phyloP scores from a whole-genome alignment of 495 filamentous ascomycete species.

The Hypoxylon lienhwacheense region DNA sequence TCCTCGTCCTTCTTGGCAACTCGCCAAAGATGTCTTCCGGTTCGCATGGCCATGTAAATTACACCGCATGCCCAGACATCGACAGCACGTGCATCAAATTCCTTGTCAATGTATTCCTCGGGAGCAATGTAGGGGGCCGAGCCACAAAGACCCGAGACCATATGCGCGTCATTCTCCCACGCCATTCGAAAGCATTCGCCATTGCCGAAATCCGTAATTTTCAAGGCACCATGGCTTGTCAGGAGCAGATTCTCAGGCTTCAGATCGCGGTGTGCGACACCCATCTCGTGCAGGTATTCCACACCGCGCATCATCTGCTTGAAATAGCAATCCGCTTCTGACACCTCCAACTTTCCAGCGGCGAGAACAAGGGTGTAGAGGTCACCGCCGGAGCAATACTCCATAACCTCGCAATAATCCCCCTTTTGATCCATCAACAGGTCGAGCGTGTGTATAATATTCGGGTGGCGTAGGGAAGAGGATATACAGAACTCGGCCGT shows the following conservation, averaged over 20 bases:
- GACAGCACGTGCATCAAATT: slow-evolving; percentile 95
- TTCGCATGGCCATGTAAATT: slow-evolving; percentile 99
- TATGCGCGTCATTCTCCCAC: slow-evolving; percentile 97
- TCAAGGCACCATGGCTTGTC: slow-evolving; percentile 90
- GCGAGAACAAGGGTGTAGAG: slow-evolving; percentile 93
- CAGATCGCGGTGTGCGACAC: slow-evolving; percentile 93
- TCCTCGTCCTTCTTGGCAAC: slow-evolving; percentile 93
- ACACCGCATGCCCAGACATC: slow-evolving; percentile 98
- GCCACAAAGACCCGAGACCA: slow-evolving; percentile 95
- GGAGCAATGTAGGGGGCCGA: slow-evolving; percentile 97
- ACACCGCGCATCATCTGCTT: slow-evolving; percentile 99
- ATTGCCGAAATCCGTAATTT: slow-evolving; percentile 99
- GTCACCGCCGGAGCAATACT: slow-evolving; percentile 96
- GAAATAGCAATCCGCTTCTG: slow-evolving; percentile 97
- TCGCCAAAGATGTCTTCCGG: slow-evolving; percentile 94
- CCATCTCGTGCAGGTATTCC: slow-evolving; percentile 99
- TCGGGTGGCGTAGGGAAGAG: slow-evolving; percentile 92
- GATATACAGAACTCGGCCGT: slow-evolving; percentile 99
- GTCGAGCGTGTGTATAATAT: slow-evolving; percentile 97
- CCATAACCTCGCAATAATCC: slow-evolving; percentile 99
- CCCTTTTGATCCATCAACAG: slow-evolving; percentile 94
- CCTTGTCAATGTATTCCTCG: slow-evolving; percentile 90
- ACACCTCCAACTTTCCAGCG: slow-evolving; percentile 88
- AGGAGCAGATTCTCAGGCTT: slow-evolving; percentile 97
- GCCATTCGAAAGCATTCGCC: slow-evolving; percentile 99